Conservation (phyloP, 768 basidiomycete species). For the Saitozyma sp. region DNA sequence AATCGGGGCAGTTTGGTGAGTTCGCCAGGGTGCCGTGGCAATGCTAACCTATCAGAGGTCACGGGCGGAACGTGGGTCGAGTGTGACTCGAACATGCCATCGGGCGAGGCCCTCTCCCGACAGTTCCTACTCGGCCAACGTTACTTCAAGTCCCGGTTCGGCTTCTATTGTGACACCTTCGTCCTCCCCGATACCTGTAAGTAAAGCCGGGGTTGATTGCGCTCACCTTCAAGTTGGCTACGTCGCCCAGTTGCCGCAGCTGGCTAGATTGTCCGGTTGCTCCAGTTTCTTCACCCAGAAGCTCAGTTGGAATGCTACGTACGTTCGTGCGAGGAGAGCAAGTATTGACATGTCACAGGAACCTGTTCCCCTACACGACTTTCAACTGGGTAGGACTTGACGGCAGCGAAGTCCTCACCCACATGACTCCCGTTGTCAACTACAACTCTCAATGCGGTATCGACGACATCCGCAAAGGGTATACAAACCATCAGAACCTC, state of each 20-base stretch:
- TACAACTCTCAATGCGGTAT: constrained; percentile 68
- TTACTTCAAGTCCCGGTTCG: constrained; percentile 67
- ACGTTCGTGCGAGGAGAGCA: constrained; percentile 56
- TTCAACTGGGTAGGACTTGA: constrained; percentile 93
- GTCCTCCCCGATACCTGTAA: constrained; percentile 49
- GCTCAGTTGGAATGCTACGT: constrained; percentile 64
- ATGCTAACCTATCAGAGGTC: neutral
- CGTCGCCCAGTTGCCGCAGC: constrained; percentile 76
- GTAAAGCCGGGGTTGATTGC: constrained; percentile 55
- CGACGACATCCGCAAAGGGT: constrained; percentile 72
- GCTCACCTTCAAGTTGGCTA: constrained; percentile 66
- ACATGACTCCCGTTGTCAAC: constrained; percentile 94
- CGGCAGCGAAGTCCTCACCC: constrained; percentile 87
- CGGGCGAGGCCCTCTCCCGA: constrained; percentile 83
- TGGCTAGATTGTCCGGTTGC: constrained; percentile 74
- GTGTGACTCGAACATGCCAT: constrained; percentile 75
- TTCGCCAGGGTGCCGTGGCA: neutral
- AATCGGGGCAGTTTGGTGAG: constrained; percentile 68
- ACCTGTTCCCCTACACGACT: constrained; percentile 87
- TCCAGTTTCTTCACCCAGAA: constrained; percentile 97
- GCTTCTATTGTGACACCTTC: constrained; percentile 50
- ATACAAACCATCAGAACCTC: constrained; percentile 47
- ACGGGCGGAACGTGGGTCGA: constrained; percentile 49
- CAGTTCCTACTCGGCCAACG: constrained; percentile 90
- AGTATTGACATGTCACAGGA: constrained; percentile 59